Evolutionary conservation across 805 yeast species (phyloP).

Genomic region (Candida berthetii): DNA sequence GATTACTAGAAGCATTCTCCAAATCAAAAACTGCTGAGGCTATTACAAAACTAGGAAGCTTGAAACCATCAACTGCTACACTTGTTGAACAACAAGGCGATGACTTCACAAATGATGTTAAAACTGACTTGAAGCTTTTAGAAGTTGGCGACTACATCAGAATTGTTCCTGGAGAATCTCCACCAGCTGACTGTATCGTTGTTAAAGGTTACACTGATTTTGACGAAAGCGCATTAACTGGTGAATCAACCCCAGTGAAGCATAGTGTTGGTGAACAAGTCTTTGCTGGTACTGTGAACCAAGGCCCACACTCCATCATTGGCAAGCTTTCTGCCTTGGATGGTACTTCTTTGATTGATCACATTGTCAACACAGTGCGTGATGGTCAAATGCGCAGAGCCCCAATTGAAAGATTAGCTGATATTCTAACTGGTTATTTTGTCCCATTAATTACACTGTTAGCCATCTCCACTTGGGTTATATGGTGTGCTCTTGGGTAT

Average conservation of each 20-base stretch:
- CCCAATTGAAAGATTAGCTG: conserved; percentile 69
- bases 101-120: conserved; percentile 21
- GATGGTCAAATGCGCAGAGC: conserved; percentile 70
- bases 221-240: conserved; percentile 59
- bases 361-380: conserved; percentile 62
- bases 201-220: conserved; percentile 41
- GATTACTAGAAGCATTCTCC: conserved; percentile 60
- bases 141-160: conserved; percentile 47
- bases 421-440: conserved; percentile 59
- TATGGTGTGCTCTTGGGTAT: conserved; percentile 59
- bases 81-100: conserved; percentile 26
- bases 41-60: conserved; percentile 41
- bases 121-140: conserved; percentile 34
- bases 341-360: conserved; percentile 63
- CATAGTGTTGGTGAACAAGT: conserved; percentile 58
- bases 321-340: conserved; percentile 53
- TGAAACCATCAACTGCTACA: conserved; percentile 46
- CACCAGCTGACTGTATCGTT: conserved; percentile 51
- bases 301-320: conserved; percentile 46
- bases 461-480: conserved; percentile 59
- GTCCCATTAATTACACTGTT: conserved; percentile 62
- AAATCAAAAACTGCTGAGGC: conserved; percentile 65
- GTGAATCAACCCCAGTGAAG: conserved; percentile 54
- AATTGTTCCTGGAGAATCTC: conserved; percentile 50
- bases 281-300: conserved; percentile 67